phyloP scores from a whole-genome alignment of 176 grass and related monocot genomes.

The Oryza glumipatula region DNA sequence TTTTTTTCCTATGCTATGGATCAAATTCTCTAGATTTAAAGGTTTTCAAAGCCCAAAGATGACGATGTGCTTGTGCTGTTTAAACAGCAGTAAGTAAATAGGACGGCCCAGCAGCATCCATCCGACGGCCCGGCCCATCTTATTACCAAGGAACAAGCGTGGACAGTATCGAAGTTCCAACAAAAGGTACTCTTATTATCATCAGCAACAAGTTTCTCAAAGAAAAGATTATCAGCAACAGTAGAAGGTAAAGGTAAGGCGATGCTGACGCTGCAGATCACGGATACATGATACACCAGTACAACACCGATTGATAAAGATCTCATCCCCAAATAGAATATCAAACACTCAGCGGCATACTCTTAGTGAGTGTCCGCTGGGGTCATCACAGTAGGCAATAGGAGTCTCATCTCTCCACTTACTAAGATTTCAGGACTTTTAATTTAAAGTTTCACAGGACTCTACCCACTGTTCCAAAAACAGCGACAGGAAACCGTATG shows the following conservation, averaged over 20 bases:
- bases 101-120: neutral
- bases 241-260: neutral
- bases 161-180: neutral
- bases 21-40: too few species aligned
- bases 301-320: neutral
- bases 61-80: neutral
- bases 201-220: neutral
- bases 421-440: slow-evolving; percentile 38
- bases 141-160: neutral
- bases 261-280: neutral
- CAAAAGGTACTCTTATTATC: neutral
- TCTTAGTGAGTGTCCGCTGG: neutral
- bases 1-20: too few species aligned
- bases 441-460: slow-evolving; percentile 31
- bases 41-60: too few species aligned
- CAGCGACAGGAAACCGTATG: slow-evolving; percentile 31
- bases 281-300: neutral
- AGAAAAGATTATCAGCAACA: neutral
- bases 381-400: neutral
- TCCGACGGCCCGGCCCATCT: neutral
- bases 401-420: slow-evolving; percentile 29
- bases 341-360: neutral
- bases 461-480: slow-evolving; percentile 39
- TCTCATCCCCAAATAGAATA: neutral
- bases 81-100: neutral